Evolutionary conservation across 129 eudicot species (phyloP).

Genomic region (Flaveria brownii): DNA sequence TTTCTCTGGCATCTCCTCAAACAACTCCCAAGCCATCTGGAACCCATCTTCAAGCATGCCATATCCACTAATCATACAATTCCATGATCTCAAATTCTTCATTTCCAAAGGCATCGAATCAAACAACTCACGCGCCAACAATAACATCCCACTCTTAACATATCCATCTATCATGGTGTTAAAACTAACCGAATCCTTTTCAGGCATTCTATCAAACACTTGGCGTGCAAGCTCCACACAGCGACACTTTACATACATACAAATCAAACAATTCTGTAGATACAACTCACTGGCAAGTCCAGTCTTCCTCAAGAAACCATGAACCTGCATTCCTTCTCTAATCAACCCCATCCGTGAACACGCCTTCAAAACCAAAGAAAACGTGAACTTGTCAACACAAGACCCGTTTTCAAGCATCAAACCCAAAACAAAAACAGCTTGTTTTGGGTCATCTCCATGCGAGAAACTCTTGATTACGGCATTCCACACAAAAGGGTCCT

Average conservation of each 20-base stretch:
- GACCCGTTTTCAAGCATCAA: conserved; percentile 63
- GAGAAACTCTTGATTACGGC: conserved; percentile 58
- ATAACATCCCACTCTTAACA: conserved; percentile 52
- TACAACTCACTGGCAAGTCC: conserved; percentile 53
- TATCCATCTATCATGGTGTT: conserved; percentile 81
- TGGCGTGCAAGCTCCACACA: conserved; percentile 53
- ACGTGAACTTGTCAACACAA: conserved; percentile 54
- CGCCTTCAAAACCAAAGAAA: conserved; percentile 65
- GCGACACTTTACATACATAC: conserved; percentile 57
- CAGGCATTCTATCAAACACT: conserved; percentile 58
- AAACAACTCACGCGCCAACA: conserved; percentile 53
- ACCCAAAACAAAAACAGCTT: conserved; percentile 48
- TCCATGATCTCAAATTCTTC: conserved; percentile 77
- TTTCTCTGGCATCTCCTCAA: conserved; percentile 66
- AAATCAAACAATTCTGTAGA: conserved; percentile 60
- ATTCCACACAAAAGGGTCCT: conserved; percentile 72
- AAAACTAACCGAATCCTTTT: conserved; percentile 57
- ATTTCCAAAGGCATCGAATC: conserved; percentile 48
- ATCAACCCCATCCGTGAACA: conserved; percentile 48
- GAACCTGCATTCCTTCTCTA: conserved; percentile 65
- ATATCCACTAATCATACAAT: conserved; percentile 66
- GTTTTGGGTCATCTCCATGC: conserved; percentile 54
- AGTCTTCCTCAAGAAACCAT: conserved; percentile 54
- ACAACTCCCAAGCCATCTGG: conserved; percentile 54
- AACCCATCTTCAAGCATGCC: conserved; percentile 44